These are phyloP conservation scores for Fusarium stilboides DNA, from an alignment of 2,329 filamentous ascomycete genomes.

Conservation along the genomic window DNA sequence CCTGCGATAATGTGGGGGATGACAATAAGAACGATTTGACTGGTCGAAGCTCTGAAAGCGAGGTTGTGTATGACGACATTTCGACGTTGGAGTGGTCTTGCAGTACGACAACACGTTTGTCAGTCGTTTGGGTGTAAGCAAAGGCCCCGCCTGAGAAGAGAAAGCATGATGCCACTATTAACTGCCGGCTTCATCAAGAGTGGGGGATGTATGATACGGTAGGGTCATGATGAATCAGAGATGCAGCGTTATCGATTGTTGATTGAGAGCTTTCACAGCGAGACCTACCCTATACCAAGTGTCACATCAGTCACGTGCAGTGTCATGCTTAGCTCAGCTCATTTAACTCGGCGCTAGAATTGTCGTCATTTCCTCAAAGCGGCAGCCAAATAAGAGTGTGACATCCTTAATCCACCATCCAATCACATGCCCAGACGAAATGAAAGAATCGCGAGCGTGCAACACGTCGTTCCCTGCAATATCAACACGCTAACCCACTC, in stretches of 20 bases:
- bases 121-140: conserved; percentile 15
- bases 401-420: conserved; percentile 27
- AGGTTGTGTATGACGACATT: conserved; percentile 45
- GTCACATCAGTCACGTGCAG: conserved; percentile 8
- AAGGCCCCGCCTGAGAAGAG: conserved; percentile 4
- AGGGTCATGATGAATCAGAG: conserved; percentile 9
- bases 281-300: conserved; percentile 29
- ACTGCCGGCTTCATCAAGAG: conserved; percentile 13
- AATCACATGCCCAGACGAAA: conserved; percentile 37
- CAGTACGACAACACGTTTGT: conserved; percentile 1
- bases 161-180: conserved; percentile 16
- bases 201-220: conserved; percentile 20
- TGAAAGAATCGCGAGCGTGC: conserved; percentile 24
- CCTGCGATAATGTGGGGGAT: conserved; percentile 47
- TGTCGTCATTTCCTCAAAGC: conserved; percentile 40
- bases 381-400: conserved; percentile 26
- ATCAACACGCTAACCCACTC: conserved; percentile 21
- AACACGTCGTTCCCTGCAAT: conserved; percentile 45
- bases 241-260: background rate
- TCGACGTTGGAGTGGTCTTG: conserved; percentile 11
- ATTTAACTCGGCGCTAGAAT: conserved; percentile 10
- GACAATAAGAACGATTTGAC: conserved; percentile 44
- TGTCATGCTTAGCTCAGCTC: background rate
- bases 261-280: conserved; percentile 4
- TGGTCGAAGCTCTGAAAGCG: conserved; percentile 34